These are phyloP conservation scores for Pittosporum tobira DNA, from an alignment of 129 eudicot genomes.

Conservation along the genomic window DNA sequence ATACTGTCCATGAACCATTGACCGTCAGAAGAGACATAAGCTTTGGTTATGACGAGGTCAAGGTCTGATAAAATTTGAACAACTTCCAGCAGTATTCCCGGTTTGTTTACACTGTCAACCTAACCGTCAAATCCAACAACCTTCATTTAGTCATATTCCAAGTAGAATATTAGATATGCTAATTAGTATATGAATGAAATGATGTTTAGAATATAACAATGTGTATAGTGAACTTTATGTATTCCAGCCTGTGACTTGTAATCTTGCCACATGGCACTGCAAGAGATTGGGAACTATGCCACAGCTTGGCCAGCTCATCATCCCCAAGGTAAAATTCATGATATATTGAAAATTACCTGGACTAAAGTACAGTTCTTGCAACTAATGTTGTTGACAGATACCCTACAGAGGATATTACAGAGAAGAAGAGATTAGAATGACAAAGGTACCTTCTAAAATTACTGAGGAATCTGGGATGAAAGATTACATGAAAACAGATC, in stretches of 20 bases:
- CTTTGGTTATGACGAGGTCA: slow-evolving; percentile 82
- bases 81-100: slow-evolving; percentile 85
- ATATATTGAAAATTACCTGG: slow-evolving; percentile 41
- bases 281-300: not conserved
- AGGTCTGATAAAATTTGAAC: slow-evolving; percentile 88
- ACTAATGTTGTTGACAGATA: slow-evolving; percentile 67
- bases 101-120: slow-evolving; percentile 97
- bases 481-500: not conserved
- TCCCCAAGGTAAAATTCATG: not conserved
- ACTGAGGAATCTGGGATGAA: not conserved
- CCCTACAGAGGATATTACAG: slow-evolving; percentile 40
- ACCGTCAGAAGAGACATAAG: slow-evolving; percentile 87
- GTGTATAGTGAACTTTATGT: not conserved
- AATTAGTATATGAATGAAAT: slow-evolving; percentile 1
- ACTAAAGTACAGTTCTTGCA: slow-evolving; percentile 74
- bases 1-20: slow-evolving; percentile 99
- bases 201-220: not conserved
- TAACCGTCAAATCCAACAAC: slow-evolving; percentile 20
- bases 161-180: not conserved
- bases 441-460: too few relatives aligned
- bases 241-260: not conserved
- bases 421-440: slow-evolving; percentile 8
- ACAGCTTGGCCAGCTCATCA: not conserved
- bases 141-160: slow-evolving; percentile 9
- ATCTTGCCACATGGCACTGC: slow-evolving; percentile 8